Percentiles rank a stretch among this genome's conserved stretches.
Conservation (phyloP, 148 eudicot genomes). For the Vaccinium corymbosum region DNA sequence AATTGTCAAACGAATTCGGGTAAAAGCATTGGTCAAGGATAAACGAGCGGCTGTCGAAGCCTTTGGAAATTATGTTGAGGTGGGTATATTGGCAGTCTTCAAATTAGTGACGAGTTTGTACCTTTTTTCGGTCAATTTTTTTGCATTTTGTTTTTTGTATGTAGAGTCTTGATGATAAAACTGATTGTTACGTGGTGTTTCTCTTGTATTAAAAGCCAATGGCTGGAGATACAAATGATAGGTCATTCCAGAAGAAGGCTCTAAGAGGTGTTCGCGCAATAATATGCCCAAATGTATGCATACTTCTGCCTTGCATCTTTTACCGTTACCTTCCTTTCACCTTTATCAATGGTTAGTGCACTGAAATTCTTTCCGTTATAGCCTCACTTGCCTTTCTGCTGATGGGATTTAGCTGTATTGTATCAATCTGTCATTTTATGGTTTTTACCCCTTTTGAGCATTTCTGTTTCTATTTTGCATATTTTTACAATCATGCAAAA, state of each 20-base stretch:
- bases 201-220: conserved; percentile 44
- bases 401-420: background rate
- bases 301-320: background rate
- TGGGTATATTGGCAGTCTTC: conserved; percentile 20
- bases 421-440: background rate
- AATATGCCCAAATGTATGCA: conserved; percentile 76
- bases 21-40: conserved; percentile 89
- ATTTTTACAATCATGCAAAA: background rate
- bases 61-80: conserved; percentile 94
- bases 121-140: background rate
- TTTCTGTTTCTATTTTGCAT: background rate
- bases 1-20: conserved; percentile 69
- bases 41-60: conserved; percentile 86
- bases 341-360: background rate
- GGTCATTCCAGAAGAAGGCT: conserved; percentile 59
- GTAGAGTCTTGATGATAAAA: background rate
- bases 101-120: background rate
- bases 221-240: conserved; percentile 60
- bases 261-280: conserved; percentile 72
- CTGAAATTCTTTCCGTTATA: background rate
- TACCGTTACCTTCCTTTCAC: background rate
- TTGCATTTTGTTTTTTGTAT: background rate
- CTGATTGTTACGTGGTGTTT: conserved; percentile 11
- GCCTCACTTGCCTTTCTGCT: background rate
- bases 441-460: background rate